phyloP scores from a whole-genome alignment of 257 asterid genomes.

The Osmanthus fragrans region DNA sequence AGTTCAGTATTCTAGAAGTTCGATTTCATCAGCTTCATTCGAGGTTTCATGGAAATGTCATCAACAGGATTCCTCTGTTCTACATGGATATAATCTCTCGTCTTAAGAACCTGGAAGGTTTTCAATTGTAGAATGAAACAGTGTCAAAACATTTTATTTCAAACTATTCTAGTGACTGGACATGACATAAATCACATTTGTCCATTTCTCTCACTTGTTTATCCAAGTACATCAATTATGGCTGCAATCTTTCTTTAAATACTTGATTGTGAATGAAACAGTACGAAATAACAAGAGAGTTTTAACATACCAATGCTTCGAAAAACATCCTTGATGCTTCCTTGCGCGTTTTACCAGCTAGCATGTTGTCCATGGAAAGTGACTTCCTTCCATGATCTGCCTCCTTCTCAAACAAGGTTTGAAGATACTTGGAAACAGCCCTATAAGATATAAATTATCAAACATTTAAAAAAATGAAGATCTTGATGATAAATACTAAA shows the following conservation, averaged over 20 bases:
- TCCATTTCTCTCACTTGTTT: no score
- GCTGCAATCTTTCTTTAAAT: background rate
- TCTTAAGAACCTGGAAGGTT: conserved; percentile 61
- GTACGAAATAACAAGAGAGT: background rate
- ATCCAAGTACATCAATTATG: background rate
- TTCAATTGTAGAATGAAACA: background rate
- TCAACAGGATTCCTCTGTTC: conserved; percentile 54
- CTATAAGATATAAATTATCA: conserved; percentile 35
- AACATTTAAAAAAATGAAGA: background rate
- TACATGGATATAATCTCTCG: conserved; percentile 71
- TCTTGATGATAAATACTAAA: background rate
- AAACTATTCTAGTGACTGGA: no score
- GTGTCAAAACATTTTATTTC: background rate
- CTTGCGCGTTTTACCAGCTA: conserved; percentile 83
- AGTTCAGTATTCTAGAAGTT: conserved; percentile 27
- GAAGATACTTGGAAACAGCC: conserved; percentile 94
- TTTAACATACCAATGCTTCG: conserved; percentile 72
- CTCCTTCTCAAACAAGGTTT: conserved; percentile 63
- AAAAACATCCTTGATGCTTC: conserved; percentile 97
- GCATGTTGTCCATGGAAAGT: conserved; percentile 64
- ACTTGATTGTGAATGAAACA: background rate
- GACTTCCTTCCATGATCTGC: conserved; percentile 55
- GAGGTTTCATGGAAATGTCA: conserved; percentile 50
- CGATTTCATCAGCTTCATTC: conserved; percentile 58
- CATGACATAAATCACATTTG: no score